Evolutionary conservation across 371 early-diverging fungal genomes (phyloP).

Genomic region (Nosema granulosis): DNA sequence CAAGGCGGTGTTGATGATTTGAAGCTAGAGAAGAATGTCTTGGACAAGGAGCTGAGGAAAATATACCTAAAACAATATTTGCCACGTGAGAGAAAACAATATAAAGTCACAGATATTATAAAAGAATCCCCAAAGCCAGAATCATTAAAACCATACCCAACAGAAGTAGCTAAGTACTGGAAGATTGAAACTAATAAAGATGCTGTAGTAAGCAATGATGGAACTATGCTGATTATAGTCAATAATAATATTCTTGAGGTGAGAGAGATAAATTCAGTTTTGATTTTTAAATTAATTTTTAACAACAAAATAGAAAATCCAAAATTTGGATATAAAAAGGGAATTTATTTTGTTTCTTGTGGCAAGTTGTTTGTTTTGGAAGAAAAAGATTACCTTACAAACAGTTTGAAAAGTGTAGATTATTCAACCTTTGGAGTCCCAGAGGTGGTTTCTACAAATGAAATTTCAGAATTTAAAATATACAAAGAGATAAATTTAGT

Average conservation of each 20-base stretch:
- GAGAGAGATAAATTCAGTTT: too few species aligned
- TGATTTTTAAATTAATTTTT: too few species aligned
- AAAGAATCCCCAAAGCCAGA: slow-evolving; percentile 19
- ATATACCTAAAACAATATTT: slow-evolving; percentile 39
- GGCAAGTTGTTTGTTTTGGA: too few species aligned
- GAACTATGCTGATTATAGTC: too few species aligned
- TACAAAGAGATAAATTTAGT: neutral
- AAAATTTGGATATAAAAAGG: too few species aligned
- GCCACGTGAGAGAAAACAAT: slow-evolving; percentile 35
- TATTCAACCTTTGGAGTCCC: neutral
- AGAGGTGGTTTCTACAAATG: neutral
- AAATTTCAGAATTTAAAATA: neutral
- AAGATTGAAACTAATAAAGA: neutral
- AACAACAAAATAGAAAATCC: too few species aligned
- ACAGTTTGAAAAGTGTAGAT: neutral
- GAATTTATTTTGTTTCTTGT: too few species aligned
- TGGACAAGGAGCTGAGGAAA: slow-evolving; percentile 34
- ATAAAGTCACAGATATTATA: slow-evolving; percentile 29
- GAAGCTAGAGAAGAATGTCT: slow-evolving; percentile 21
- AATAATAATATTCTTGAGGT: too few species aligned
- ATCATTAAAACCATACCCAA: slow-evolving; percentile 39
- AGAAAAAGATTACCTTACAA: too few species aligned
- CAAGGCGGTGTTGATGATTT: slow-evolving; percentile 11
- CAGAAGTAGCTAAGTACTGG: slow-evolving; percentile 12
- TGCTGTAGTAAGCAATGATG: neutral